Evolutionary conservation across 140 eudicot species (phyloP).

Genomic region (Erigeron philadelphicus): DNA sequence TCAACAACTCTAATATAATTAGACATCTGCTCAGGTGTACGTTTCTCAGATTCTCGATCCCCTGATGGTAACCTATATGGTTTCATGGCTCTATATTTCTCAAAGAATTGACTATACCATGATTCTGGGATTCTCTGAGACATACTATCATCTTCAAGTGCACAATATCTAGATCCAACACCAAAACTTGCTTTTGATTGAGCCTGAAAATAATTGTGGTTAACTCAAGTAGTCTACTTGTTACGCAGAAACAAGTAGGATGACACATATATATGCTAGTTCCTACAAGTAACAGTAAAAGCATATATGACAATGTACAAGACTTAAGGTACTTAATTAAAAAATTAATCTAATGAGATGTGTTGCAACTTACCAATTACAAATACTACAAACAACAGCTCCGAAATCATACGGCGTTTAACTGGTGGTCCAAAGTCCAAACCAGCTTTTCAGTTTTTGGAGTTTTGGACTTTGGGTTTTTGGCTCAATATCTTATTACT

Average conservation of each 20-base stretch:
- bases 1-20: conserved; percentile 58
- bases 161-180: conserved; percentile 59
- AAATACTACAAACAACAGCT: too few species aligned
- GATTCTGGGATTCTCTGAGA: conserved; percentile 74
- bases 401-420: too few species aligned
- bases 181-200: conserved; percentile 55
- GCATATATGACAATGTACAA: too few species aligned
- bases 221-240: not conserved
- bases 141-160: conserved; percentile 46
- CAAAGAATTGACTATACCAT: conserved; percentile 81
- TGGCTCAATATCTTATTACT: too few species aligned
- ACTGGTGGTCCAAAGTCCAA: too few species aligned
- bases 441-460: too few species aligned
- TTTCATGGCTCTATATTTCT: conserved; percentile 60
- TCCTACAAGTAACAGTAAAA: too few species aligned
- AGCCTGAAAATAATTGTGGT: conserved; percentile 32
- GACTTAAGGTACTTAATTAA: too few species aligned
- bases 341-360: too few species aligned
- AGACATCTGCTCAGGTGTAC: conserved; percentile 89
- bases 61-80: conserved; percentile 63
- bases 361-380: too few species aligned
- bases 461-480: too few species aligned
- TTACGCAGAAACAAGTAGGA: not conserved
- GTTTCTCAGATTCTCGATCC: conserved; percentile 79
- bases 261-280: not conserved